Percentiles rank a stretch among this genome's conserved stretches.
Evolutionary conservation across 352 stramenopile genomes (phyloP).

Genomic region (Pythium aquatile): DNA sequence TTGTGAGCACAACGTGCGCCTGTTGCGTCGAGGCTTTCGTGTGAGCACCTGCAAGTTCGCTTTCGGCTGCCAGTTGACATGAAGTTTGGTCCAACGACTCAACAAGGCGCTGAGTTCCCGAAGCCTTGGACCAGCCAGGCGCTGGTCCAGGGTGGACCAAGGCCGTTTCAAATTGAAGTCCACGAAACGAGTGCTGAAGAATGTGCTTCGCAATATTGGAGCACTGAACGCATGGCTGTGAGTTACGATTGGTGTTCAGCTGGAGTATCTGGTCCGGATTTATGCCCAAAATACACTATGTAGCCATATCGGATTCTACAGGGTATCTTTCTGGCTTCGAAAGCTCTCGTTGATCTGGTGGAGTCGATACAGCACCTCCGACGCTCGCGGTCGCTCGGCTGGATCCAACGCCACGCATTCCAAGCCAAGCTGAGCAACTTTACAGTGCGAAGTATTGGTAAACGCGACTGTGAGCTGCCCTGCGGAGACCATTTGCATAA

Average conservation of each 20-base stretch:
- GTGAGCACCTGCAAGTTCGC: too few relatives aligned
- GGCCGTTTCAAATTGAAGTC: too few relatives aligned
- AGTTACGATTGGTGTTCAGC: not conserved
- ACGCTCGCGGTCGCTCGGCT: conserved; percentile 10
- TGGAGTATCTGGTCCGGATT: not conserved
- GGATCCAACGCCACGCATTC: conserved; percentile 22
- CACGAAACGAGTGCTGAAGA: not conserved
- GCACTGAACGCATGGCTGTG: not conserved
- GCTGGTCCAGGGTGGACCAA: too few relatives aligned
- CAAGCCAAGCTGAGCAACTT: conserved; percentile 1
- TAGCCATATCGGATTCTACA: not conserved
- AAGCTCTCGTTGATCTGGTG: conserved; percentile 12
- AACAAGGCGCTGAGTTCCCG: too few relatives aligned
- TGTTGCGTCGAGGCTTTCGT: too few relatives aligned
- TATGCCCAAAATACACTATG: not conserved
- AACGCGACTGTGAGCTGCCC: conserved; percentile 18
- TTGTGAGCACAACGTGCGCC: too few relatives aligned
- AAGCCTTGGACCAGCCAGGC: too few relatives aligned
- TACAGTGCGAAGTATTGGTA: not conserved
- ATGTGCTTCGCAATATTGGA: not conserved
- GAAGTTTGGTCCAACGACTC: too few relatives aligned
- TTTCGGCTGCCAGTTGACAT: too few relatives aligned
- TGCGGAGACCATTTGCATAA: conserved; percentile 10
- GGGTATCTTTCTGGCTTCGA: not conserved
- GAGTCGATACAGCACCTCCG: conserved; percentile 7